Evolutionary conservation across 83 land plant species (phyloP), one percentile per base, ranked within the genome.

Genomic region (Thuja plicata): DNA sequence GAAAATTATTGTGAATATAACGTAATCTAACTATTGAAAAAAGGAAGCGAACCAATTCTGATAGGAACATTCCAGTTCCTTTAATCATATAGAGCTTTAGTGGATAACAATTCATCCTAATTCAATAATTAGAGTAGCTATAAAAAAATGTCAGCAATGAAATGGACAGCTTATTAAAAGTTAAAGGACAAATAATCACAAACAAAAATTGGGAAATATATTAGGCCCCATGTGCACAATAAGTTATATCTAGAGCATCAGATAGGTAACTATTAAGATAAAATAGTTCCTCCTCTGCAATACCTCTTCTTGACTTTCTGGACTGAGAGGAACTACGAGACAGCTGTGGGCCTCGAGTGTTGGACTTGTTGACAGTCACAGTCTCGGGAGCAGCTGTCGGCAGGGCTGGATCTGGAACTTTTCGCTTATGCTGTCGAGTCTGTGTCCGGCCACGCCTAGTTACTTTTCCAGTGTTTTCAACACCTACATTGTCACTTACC

Each of bases 391-490:
- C 85, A 82, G 85, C 85, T 83, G 34, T 43, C 46, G 19, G 17
- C 85, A 83, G 57, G 55, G 54, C 45, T 27, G 85, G 15, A 83
- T 83, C 85, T 13, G 85, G 55, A 37, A 16, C 85, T 83, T 83
- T 83, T 83, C 85, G 85, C 52, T 83, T 83, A 30, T 83, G 85
- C 21, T 83, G 85, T 46, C 85, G 85, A 45, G 54, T 46, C 27
- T 83, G 50, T 41, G 85, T 83, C 37, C 54, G 32, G 85, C 85
- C 85, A 45, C 85, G 52, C 55, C 85, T 46, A 45, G 85, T 83
- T 21, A 55, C 34, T n/a, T 43, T 83, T 9, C 55, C 85, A 83
- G 30, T 34, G 8, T 34, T 54, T 46, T 83, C 85, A 46, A 46
- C 85, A n/a, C 50, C 85, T 48, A 83, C 55, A 83, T 83, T 83